Evolutionary conservation across 208 protist species (phyloP).

Genomic region (Leishmania tarentolae): DNA sequence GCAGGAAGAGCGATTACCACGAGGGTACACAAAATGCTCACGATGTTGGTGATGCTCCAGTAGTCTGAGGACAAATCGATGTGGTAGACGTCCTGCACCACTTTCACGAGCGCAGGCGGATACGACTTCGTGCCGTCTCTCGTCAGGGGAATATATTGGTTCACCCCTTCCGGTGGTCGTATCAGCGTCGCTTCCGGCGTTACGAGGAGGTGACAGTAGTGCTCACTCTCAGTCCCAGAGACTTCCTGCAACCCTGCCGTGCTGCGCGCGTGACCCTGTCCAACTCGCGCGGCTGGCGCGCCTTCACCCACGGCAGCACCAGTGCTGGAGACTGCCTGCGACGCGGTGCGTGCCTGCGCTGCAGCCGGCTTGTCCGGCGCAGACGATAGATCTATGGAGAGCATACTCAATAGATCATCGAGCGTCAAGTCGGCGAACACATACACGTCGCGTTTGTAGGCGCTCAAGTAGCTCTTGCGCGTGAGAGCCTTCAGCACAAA

Average conservation of each 20-base stretch:
- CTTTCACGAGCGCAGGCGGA: neutral
- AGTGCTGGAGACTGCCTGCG: neutral
- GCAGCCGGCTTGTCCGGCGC: too few relatives aligned
- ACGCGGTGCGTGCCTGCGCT: neutral
- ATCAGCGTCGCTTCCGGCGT: neutral
- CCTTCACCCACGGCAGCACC: neutral
- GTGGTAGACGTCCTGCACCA: neutral
- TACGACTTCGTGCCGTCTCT: neutral
- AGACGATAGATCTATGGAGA: neutral
- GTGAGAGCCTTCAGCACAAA: slow-evolving; percentile 5
- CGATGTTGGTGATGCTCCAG: neutral
- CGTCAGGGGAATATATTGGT: too few relatives aligned
- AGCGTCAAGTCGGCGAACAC: slow-evolving; percentile 10
- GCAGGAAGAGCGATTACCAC: slow-evolving; percentile 27
- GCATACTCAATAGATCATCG: neutral
- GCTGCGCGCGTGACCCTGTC: neutral
- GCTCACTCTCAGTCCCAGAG: neutral
- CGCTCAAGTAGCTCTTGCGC: slow-evolving; percentile 2
- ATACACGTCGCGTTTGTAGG: neutral
- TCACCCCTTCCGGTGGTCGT: neutral
- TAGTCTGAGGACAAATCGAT: neutral
- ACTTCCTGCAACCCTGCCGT: slow-evolving; percentile 1
- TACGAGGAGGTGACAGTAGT: neutral
- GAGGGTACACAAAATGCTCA: slow-evolving; percentile 11
- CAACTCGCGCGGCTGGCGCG: neutral